These are phyloP conservation scores for Fusarium paranaense DNA, from an alignment of 2,329 filamentous ascomycete genomes.

Conservation along the genomic window DNA sequence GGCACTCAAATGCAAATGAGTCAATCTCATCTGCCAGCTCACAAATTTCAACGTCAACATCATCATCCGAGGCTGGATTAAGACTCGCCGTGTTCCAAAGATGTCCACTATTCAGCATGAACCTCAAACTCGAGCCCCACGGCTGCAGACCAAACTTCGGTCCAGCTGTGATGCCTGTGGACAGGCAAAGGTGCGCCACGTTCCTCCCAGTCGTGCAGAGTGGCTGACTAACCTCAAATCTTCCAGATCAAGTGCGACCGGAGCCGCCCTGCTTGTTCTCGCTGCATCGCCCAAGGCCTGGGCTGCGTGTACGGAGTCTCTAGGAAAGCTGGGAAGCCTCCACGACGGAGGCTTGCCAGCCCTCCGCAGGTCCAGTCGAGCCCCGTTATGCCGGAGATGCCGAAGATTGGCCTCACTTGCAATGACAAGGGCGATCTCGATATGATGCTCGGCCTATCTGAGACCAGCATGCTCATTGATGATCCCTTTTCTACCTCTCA, in stretches of 20 bases:
- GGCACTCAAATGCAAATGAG: background rate
- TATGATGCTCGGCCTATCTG: background rate
- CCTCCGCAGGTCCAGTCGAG: background rate
- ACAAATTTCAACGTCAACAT: background rate
- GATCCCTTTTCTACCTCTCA: background rate
- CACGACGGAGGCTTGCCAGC: background rate
- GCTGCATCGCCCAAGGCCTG: background rate
- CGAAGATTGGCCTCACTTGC: background rate
- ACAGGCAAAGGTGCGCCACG: background rate
- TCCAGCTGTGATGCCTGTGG: background rate
- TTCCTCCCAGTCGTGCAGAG: background rate
- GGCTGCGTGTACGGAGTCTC: background rate
- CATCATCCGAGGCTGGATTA: background rate
- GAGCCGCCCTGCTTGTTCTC: background rate
- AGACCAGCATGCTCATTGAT: background rate
- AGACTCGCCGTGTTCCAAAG: background rate
- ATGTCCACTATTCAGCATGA: background rate
- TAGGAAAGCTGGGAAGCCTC: background rate
- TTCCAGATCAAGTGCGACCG: background rate
- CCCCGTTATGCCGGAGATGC: background rate
- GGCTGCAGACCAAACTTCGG: background rate
- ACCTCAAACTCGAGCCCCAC: background rate
- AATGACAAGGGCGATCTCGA: background rate
- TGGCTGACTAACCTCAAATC: background rate
- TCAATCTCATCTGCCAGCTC: background rate